A percentile compares a stretch with the other conserved stretches of the same genome.
Evolutionary conservation across 2,329 filamentous ascomycete genomes (phyloP).

Genomic region (Eutypa lata): DNA sequence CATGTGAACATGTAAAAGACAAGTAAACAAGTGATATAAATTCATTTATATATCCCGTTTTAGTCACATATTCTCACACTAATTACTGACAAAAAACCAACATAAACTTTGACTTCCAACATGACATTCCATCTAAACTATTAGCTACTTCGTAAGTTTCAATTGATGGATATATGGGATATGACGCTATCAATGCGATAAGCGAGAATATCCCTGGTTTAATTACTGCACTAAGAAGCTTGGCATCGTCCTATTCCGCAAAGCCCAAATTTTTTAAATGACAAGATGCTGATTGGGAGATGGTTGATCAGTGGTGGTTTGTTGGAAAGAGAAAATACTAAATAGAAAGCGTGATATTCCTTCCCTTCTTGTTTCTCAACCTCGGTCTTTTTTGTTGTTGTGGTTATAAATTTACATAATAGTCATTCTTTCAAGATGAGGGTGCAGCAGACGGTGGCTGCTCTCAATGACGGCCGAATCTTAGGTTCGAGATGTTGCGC

Average conservation of each 20-base stretch:
- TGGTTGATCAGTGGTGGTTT: too few species aligned
- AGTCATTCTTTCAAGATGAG: slow-evolving; percentile 32
- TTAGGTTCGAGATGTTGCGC: slow-evolving; percentile 29
- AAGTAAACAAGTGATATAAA: too few species aligned
- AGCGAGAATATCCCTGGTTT: not conserved
- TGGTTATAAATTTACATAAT: slow-evolving; percentile 5
- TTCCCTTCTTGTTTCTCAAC: too few species aligned
- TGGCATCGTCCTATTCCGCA: not conserved
- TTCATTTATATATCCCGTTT: too few species aligned
- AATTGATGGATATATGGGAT: not conserved
- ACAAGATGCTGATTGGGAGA: too few species aligned
- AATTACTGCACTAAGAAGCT: not conserved
- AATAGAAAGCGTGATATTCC: too few species aligned
- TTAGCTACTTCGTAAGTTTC: not conserved
- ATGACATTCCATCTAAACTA: too few species aligned
- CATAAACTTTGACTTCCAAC: too few species aligned
- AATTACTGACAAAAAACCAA: too few species aligned
- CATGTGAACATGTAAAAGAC: too few species aligned
- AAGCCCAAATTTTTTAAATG: not conserved
- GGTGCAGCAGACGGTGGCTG: slow-evolving; percentile 33
- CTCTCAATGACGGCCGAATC: slow-evolving; percentile 35
- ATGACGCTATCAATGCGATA: not conserved
- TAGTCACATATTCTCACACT: too few species aligned
- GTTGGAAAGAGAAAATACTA: too few species aligned
- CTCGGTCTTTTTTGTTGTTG: not conserved